A percentile compares a stretch with the other conserved stretches of the same genome.
Evolutionary conservation across 2,329 filamentous ascomycete genomes (phyloP).

Genomic region (Conoideocrella luteorostrata): DNA sequence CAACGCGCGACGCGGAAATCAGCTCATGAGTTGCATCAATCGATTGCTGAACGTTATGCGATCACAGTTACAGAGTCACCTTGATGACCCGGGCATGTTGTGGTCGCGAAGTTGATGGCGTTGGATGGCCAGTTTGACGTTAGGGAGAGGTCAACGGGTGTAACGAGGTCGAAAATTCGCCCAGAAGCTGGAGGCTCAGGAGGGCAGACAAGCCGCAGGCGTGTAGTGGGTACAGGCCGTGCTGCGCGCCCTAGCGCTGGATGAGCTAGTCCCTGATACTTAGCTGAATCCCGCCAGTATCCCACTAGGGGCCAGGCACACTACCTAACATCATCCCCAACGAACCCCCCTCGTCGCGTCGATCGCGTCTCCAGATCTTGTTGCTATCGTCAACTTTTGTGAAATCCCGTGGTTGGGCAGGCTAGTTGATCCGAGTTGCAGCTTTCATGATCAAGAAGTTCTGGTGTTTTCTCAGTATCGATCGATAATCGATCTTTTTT

Average conservation of each 20-base stretch:
- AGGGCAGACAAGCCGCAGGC: slow-evolving; percentile 1
- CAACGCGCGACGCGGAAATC: slow-evolving; percentile 37
- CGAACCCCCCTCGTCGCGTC: slow-evolving; percentile 16
- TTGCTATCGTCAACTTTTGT: too few relatives aligned
- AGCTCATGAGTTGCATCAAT: slow-evolving; percentile 39
- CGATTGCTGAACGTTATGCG: slow-evolving; percentile 30
- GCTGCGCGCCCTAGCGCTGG: neutral
- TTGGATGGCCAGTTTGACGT: slow-evolving; percentile 16
- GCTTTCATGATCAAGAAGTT: too few relatives aligned
- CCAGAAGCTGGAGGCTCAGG: slow-evolving; percentile 17
- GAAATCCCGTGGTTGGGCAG: too few relatives aligned
- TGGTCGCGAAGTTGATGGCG: slow-evolving; percentile 34
- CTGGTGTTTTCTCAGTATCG: neutral
- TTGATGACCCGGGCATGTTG: slow-evolving; percentile 40
- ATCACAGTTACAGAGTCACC: slow-evolving; percentile 32
- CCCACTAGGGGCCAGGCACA: too few relatives aligned
- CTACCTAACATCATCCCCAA: neutral
- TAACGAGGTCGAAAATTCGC: slow-evolving; percentile 27
- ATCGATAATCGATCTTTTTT: neutral
- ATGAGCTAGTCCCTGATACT: slow-evolving; percentile 14
- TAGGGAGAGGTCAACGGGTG: slow-evolving; percentile 22
- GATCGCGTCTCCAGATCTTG: slow-evolving; percentile 21
- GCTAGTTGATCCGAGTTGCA: too few relatives aligned
- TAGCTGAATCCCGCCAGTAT: slow-evolving; percentile 10
- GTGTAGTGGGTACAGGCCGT: neutral